These are phyloP conservation scores for Theobroma cacao DNA, from an alignment of 345 rosid genomes.

Conservation along the genomic window DNA sequence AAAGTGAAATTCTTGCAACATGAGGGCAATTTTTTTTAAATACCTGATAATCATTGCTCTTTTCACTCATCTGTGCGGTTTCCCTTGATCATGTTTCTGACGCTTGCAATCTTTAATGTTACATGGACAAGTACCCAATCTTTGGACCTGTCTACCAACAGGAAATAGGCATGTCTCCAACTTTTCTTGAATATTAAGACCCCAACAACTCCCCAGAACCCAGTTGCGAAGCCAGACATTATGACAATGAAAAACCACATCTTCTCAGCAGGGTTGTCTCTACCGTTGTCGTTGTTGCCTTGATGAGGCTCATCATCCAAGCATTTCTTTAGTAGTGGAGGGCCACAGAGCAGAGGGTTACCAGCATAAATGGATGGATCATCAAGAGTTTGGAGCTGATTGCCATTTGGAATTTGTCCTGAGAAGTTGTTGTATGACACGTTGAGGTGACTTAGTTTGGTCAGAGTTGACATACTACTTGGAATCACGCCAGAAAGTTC, in stretches of 20 bases:
- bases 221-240: slow-evolving; percentile 8
- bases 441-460: not conserved
- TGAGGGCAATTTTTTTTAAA: not conserved
- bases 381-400: not conserved
- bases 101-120: not conserved
- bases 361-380: not conserved
- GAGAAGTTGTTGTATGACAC: not conserved
- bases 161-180: not conserved
- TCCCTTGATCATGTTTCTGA: not conserved
- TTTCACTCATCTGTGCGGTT: not conserved
- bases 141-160: not conserved
- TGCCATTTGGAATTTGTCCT: not conserved
- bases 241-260: not conserved
- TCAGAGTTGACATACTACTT: not conserved
- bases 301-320: not conserved
- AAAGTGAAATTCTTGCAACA: not conserved
- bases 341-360: not conserved
- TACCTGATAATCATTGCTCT: not conserved
- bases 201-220: slow-evolving; percentile 10
- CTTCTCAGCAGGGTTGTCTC: not conserved
- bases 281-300: not conserved
- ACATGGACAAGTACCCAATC: not conserved
- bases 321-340: not conserved
- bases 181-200: not conserved
- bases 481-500: not conserved